These are phyloP conservation scores for Kwoniella dendrophila DNA, from an alignment of 768 basidiomycete species.

Conservation along the genomic window DNA sequence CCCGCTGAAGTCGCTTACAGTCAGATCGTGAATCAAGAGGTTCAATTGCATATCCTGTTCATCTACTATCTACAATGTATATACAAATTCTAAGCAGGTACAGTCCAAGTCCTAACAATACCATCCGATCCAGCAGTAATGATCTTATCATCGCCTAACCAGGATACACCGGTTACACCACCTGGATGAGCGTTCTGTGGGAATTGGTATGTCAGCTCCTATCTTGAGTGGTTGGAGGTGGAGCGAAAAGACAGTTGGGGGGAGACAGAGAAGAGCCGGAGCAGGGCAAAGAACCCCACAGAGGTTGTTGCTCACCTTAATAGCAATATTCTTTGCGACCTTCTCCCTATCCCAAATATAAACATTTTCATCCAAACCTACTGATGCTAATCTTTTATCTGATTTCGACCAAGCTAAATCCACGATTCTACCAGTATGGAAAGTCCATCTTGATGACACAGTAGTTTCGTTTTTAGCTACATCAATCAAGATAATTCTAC, in stretches of 20 bases:
- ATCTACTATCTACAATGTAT: not conserved
- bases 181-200: conserved; percentile 82
- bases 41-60: not conserved
- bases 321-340: conserved; percentile 72
- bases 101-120: conserved; percentile 63
- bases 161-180: conserved; percentile 78
- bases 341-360: conserved; percentile 77
- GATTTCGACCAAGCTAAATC: conserved; percentile 76
- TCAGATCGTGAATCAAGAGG: too few relatives aligned
- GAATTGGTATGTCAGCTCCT: too few relatives aligned
- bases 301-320: conserved; percentile 60
- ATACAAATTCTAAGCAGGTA: conserved; percentile 19
- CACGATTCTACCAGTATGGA: conserved; percentile 79
- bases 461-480: conserved; percentile 62
- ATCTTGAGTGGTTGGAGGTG: too few relatives aligned
- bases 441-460: conserved; percentile 72
- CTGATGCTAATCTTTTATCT: conserved; percentile 77
- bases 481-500: conserved; percentile 78
- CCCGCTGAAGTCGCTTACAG: too few relatives aligned
- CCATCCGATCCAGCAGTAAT: conserved; percentile 79
- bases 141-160: conserved; percentile 66
- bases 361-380: conserved; percentile 88
- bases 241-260: too few relatives aligned
- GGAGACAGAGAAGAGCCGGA: not conserved
- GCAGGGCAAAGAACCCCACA: not conserved